These are phyloP conservation scores for Wickerhamomyces xylosicus DNA, from an alignment of 805 yeast genomes.

Conservation along the genomic window DNA sequence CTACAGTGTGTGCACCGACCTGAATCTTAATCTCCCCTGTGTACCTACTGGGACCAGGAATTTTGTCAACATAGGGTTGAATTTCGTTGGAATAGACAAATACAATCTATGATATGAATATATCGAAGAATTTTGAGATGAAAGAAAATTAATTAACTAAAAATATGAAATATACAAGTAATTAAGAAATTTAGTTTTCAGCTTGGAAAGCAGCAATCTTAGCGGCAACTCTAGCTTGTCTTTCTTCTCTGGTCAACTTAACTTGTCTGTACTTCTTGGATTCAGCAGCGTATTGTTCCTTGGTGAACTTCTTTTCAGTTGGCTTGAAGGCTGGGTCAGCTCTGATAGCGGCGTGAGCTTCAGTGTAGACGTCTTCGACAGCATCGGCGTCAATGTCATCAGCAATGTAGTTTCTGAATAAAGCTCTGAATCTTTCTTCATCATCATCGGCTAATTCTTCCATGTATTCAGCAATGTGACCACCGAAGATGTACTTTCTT, in stretches of 20 bases:
- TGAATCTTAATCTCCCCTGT: no score
- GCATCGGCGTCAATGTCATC: slow-evolving; percentile 97
- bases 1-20: no score
- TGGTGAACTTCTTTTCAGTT: slow-evolving; percentile 87
- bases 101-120: background rate
- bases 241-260: slow-evolving; percentile 87
- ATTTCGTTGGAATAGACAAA: no score
- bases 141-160: no score
- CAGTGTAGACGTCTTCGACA: slow-evolving; percentile 88
- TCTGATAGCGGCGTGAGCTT: slow-evolving; percentile 94
- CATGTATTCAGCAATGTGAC: slow-evolving; percentile 99
- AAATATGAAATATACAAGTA: background rate
- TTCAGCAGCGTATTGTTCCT: slow-evolving; percentile 96
- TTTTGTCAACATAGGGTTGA: no score
- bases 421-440: slow-evolving; percentile 96
- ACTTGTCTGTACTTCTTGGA: slow-evolving; percentile 83
- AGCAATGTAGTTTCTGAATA: slow-evolving; percentile 93
- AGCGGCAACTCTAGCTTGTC: slow-evolving; percentile 79
- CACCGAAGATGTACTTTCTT: slow-evolving; percentile 99
- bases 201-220: slow-evolving; percentile 87
- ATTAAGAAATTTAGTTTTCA: slow-evolving; percentile 22
- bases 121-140: background rate
- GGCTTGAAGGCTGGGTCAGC: slow-evolving; percentile 89
- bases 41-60: no score
- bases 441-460: slow-evolving; percentile 99